Conservation (phyloP, 345 rosid genomes). For the Populus alba region DNA sequence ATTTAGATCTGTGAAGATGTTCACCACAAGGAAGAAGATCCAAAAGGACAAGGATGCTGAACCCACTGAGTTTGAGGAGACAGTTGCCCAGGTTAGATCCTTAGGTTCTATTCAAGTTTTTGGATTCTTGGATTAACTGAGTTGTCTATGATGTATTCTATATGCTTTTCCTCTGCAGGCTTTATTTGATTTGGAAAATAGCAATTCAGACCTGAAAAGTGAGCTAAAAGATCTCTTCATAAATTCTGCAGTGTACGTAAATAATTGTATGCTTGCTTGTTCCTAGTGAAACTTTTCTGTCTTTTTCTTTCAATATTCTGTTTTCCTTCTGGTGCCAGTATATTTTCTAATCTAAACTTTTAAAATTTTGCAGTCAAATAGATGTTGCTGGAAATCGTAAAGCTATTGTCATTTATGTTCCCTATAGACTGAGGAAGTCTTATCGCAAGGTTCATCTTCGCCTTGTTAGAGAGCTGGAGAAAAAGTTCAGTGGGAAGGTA, state of each 20-base stretch:
- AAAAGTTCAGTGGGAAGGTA: slow-evolving; percentile 94
- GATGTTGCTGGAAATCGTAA: slow-evolving; percentile 71
- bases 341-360: not conserved
- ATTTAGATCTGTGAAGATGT: slow-evolving; percentile 63
- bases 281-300: not conserved
- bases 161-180: slow-evolving; percentile 42
- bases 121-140: not conserved
- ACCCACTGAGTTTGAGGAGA: slow-evolving; percentile 84
- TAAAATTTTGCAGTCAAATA: slow-evolving; percentile 52
- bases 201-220: slow-evolving; percentile 70
- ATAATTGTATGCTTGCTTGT: not conserved
- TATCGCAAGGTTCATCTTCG: slow-evolving; percentile 81
- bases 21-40: slow-evolving; percentile 71
- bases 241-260: slow-evolving; percentile 43
- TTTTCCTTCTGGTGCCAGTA: not conserved
- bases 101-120: not conserved
- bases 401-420: slow-evolving; percentile 77
- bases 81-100: slow-evolving; percentile 65
- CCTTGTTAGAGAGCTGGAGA: slow-evolving; percentile 87
- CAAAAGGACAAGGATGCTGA: slow-evolving; percentile 76
- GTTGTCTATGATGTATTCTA: not conserved
- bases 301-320: not conserved
- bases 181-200: slow-evolving; percentile 69
- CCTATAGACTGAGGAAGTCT: slow-evolving; percentile 80
- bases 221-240: slow-evolving; percentile 78